phyloP scores from a whole-genome alignment of 108 stramenopile genomes.

The Seminavis robusta region DNA sequence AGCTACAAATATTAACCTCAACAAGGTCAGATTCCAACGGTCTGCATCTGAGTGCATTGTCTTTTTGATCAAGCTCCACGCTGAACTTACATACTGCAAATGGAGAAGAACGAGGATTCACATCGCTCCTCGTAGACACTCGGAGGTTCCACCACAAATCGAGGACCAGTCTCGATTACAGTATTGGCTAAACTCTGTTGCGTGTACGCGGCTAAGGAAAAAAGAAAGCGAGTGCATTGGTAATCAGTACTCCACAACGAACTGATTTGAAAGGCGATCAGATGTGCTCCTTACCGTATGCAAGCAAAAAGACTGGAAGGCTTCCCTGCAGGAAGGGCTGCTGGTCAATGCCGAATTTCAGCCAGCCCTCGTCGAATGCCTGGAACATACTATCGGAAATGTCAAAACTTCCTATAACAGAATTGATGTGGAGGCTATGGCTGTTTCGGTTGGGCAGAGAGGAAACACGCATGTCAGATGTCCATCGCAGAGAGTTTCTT shows the following conservation, averaged over 20 bases:
- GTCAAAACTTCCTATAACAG: constrained; percentile 24
- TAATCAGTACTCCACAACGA: too few relatives aligned
- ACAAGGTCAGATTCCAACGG: too few relatives aligned
- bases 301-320: constrained; percentile 6
- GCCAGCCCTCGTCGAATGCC: constrained; percentile 7
- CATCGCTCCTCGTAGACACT: neutral
- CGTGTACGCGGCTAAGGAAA: constrained; percentile 1
- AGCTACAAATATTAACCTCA: too few relatives aligned
- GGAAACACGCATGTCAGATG: too few relatives aligned
- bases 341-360: constrained; percentile 34
- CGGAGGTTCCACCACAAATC: constrained; percentile 5
- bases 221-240: neutral
- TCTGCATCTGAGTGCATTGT: too few relatives aligned
- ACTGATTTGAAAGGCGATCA: too few relatives aligned
- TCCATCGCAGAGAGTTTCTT: too few relatives aligned
- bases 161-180: constrained; percentile 8
- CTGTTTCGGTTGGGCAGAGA: too few relatives aligned
- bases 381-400: constrained; percentile 3
- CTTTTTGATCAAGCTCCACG: too few relatives aligned
- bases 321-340: constrained; percentile 27
- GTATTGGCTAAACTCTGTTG: constrained; percentile 5
- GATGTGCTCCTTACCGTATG: too few relatives aligned
- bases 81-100: too few relatives aligned
- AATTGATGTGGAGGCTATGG: constrained; percentile 9
- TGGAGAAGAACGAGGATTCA: neutral